Percentiles rank a stretch among this genome's conserved stretches.
Conservation (phyloP, 768 basidiomycete genomes). For the Pleurotus sapidus region DNA sequence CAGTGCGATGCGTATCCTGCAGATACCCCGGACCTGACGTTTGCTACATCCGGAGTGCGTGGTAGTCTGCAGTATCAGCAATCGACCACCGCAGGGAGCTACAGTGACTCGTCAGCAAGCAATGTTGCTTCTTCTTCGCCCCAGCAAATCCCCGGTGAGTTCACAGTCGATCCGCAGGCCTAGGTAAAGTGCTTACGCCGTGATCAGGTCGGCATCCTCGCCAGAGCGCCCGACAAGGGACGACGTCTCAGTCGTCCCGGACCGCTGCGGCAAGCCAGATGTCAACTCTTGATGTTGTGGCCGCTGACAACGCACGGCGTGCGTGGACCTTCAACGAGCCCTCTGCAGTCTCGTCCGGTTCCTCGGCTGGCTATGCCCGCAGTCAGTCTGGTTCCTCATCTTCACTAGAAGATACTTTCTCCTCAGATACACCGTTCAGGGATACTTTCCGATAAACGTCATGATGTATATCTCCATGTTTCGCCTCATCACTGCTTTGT, state of each 20-base stretch:
- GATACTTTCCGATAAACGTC: not conserved
- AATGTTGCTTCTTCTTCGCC: not conserved
- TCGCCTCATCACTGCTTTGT: too few relatives aligned
- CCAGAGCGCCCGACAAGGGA: not conserved
- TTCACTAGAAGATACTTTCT: not conserved
- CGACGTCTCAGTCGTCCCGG: not conserved
- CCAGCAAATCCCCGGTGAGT: not conserved
- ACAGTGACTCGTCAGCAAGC: not conserved
- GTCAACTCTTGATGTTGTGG: not conserved
- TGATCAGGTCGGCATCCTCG: not conserved
- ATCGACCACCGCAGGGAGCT: not conserved
- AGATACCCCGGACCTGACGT: not conserved
- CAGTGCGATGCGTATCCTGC: not conserved
- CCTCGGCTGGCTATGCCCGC: not conserved
- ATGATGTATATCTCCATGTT: not conserved
- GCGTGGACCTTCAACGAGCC: not conserved
- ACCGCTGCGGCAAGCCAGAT: not conserved
- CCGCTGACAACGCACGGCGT: not conserved
- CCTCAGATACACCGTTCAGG: slow-evolving; percentile 2
- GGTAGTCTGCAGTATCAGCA: slow-evolving; percentile 1
- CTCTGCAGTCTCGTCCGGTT: not conserved
- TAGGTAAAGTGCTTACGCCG: too few relatives aligned
- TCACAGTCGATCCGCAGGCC: not conserved
- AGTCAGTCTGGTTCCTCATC: slow-evolving; percentile 3
- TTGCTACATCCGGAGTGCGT: slow-evolving; percentile 3